Evolutionary conservation across 306 rosid species (phyloP).

Genomic region (Elaeagnus macrophylla): DNA sequence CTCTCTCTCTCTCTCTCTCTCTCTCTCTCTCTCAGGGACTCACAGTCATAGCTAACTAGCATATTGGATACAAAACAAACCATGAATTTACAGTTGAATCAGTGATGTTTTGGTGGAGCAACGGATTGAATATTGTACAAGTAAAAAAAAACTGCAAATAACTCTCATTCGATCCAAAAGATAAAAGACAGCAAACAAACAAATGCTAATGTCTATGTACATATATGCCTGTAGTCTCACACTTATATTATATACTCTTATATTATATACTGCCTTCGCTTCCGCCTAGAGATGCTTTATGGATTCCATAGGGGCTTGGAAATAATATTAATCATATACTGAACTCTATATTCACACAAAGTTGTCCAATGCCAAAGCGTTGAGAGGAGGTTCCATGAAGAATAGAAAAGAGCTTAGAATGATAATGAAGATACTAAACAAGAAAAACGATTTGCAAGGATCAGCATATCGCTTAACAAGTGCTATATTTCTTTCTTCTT

Average conservation of each 20-base stretch:
- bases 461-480: slow-evolving; percentile 47
- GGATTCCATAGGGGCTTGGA: background rate
- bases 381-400: slow-evolving; percentile 61
- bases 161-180: background rate
- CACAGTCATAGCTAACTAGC: no score
- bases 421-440: slow-evolving; percentile 48
- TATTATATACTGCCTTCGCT: background rate
- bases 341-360: slow-evolving; percentile 11
- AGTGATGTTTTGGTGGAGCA: no score
- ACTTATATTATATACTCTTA: background rate
- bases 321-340: no score
- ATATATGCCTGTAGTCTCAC: background rate
- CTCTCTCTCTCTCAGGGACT: no score
- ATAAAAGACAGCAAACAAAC: background rate
- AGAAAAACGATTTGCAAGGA: slow-evolving; percentile 52
- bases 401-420: slow-evolving; percentile 43
- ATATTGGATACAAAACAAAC: no score
- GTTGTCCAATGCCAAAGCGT: slow-evolving; percentile 33
- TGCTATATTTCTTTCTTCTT: slow-evolving; percentile 54
- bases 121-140: background rate
- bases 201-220: no score
- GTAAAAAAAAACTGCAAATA: background rate
- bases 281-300: background rate
- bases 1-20: no score
- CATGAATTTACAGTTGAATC: no score